Base-by-base conservation (phyloP, 2,329 filamentous ascomycete genomes). In the Diplodia mutila region DNA sequence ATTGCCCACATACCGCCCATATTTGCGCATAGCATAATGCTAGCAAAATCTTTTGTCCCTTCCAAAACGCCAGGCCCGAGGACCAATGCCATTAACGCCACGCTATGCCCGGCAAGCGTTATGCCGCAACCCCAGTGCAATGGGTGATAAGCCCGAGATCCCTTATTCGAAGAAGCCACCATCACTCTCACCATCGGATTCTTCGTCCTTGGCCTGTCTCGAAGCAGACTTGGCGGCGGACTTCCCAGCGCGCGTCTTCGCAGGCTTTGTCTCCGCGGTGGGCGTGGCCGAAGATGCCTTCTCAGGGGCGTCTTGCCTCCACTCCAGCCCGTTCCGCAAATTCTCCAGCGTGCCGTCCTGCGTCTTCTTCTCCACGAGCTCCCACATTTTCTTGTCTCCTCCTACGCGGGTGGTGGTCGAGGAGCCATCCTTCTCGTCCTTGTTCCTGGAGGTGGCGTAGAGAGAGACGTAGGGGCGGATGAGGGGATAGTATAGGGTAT, bases 401-500 rank as follows among this genome's bases (percentile, higher is more conserved):
- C 69, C 61, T 65, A 69, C 14, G 18, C 78, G 80, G 8, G 73
- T 69, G 2, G 75, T 73, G 21, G 77, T 77, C 14, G 70, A 70
- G 1, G 61, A 51, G 61, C 69, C 21, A 59, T 67, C 42, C 73
- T 73, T 3, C 68, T 70, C 73, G 46, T 72, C 72, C 72, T 66
- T 70, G 65, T 69, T 74, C 70, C 74, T 74, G 16, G 73, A 69
- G 23, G 71, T 75, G 4, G 78, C 76, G 70, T 84, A 90, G 2
- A 90, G 76, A 23, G 85, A 83, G 70, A 91, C 84, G 78, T 95
- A 95, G 25, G 85, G 82, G 76, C 91, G 88, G 73, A 89, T 83
- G 53, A 91, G 86, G 1, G 92, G 92, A 70, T 87, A 91, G 77
- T 89, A 90, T 65, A 87, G 85, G 1, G 91, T 87, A 75, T 95